Conservation (phyloP, 179 eudicot species). For the Amaranthus tricolor region DNA sequence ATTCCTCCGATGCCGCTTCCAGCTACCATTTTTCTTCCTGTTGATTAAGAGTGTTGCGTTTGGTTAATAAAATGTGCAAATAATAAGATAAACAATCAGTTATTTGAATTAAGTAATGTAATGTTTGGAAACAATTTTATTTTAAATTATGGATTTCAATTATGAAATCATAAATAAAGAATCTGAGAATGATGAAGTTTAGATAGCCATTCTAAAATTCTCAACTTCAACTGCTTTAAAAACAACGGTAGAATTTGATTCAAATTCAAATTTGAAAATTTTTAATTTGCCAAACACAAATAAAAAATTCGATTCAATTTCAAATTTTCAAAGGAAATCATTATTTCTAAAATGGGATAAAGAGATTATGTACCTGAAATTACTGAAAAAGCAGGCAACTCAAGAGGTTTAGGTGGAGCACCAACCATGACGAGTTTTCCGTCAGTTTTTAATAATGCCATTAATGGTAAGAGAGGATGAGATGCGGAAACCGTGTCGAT, state of each 20-base stretch:
- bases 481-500: constrained; percentile 28
- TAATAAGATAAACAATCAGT: no score
- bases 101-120: no score
- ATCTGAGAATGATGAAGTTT: no score
- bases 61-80: no score
- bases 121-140: no score
- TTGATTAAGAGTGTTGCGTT: neutral
- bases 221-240: no score
- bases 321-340: neutral
- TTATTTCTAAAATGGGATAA: neutral
- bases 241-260: no score
- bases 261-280: no score
- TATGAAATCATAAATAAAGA: no score
- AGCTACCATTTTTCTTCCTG: constrained; percentile 29
- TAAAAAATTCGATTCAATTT: neutral
- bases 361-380: constrained; percentile 13
- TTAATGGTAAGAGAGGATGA: constrained; percentile 31
- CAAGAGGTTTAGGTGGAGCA: constrained; percentile 31
- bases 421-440: constrained; percentile 39
- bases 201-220: no score
- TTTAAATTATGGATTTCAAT: no score
- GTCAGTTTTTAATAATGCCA: constrained; percentile 24
- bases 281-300: no score
- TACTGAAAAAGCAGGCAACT: constrained; percentile 25
- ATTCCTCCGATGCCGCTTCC: constrained; percentile 33